These are phyloP conservation scores for Kwoniella sp. DNA, from an alignment of 768 basidiomycete genomes.

Conservation along the genomic window DNA sequence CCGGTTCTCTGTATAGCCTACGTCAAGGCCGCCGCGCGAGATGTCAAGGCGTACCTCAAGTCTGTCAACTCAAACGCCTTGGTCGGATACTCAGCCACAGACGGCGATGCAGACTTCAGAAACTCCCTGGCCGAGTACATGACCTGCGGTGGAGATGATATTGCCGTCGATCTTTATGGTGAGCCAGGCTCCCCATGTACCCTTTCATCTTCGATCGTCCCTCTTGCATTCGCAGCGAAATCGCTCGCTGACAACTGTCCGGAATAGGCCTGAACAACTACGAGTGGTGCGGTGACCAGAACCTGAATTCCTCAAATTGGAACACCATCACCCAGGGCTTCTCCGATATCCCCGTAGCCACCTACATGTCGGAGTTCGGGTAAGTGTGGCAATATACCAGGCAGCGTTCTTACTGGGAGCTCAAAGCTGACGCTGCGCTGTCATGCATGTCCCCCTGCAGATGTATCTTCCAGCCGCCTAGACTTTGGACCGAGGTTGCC, in stretches of 20 bases:
- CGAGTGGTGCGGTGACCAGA: constrained; percentile 77
- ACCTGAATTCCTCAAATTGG: constrained; percentile 64
- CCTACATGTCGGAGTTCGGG: constrained; percentile 89
- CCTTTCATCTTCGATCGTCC: not conserved
- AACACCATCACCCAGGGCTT: constrained; percentile 53
- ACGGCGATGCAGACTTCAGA: constrained; percentile 66
- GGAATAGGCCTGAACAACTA: constrained; percentile 58
- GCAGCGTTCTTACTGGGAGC: not conserved
- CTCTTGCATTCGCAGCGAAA: not conserved
- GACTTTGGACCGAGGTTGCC: constrained; percentile 77
- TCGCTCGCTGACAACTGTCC: not conserved
- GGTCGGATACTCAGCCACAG: constrained; percentile 83
- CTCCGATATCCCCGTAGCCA: constrained; percentile 68
- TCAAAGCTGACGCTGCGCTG: not conserved
- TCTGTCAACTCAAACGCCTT: constrained; percentile 64
- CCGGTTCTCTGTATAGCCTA: constrained; percentile 61
- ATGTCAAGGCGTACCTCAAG: constrained; percentile 80
- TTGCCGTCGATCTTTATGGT: constrained; percentile 81
- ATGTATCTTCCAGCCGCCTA: constrained; percentile 66
- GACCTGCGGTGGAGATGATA: constrained; percentile 71
- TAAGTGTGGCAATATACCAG: too few relatives aligned
- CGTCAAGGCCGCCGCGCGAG: constrained; percentile 88
- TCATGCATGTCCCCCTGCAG: constrained; percentile 8
- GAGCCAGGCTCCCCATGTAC: constrained; percentile 58
- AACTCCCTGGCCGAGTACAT: constrained; percentile 74